phyloP scores from a whole-genome alignment of 352 stramenopile genomes.

The Pythium scleroteichum region DNA sequence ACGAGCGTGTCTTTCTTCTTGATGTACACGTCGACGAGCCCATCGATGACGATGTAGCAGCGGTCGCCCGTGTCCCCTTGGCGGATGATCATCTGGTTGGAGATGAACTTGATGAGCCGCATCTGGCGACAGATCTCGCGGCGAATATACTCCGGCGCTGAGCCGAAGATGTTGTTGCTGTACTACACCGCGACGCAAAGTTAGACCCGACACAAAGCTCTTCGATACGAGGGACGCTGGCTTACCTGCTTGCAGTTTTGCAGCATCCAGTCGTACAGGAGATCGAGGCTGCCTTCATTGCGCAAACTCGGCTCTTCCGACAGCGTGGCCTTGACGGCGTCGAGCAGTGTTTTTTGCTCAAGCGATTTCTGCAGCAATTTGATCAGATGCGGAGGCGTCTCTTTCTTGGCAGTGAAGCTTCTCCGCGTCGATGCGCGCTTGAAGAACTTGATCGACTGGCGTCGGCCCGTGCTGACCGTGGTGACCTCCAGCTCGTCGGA shows the following conservation, averaged over 20 bases:
- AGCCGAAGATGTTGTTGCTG: conserved; percentile 82
- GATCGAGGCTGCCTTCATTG: conserved; percentile 66
- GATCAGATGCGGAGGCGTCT: conserved; percentile 49
- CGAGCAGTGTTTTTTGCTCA: conserved; percentile 53
- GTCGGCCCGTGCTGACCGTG: not conserved
- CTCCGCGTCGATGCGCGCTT: conserved; percentile 11
- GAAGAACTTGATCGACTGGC: conserved; percentile 21
- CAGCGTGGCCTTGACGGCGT: conserved; percentile 54
- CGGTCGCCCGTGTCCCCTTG: conserved; percentile 72
- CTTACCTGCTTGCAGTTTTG: conserved; percentile 70
- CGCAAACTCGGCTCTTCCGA: conserved; percentile 47
- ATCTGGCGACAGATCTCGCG: conserved; percentile 81
- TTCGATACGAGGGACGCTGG: not conserved
- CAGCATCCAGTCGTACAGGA: conserved; percentile 81
- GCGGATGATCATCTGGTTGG: conserved; percentile 58
- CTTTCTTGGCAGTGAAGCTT: conserved; percentile 20
- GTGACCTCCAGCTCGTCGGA: no score
- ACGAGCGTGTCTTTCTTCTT: conserved; percentile 45
- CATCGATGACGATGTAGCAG: conserved; percentile 81
- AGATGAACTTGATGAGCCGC: conserved; percentile 60
- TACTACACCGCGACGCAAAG: conserved; percentile 29
- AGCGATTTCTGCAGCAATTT: conserved; percentile 59
- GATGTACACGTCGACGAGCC: conserved; percentile 71
- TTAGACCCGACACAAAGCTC: no score
- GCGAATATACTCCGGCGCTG: conserved; percentile 72